phyloP scores from a whole-genome alignment of 352 stramenopile species.

The Hyaloperonospora arabidopsidis region DNA sequence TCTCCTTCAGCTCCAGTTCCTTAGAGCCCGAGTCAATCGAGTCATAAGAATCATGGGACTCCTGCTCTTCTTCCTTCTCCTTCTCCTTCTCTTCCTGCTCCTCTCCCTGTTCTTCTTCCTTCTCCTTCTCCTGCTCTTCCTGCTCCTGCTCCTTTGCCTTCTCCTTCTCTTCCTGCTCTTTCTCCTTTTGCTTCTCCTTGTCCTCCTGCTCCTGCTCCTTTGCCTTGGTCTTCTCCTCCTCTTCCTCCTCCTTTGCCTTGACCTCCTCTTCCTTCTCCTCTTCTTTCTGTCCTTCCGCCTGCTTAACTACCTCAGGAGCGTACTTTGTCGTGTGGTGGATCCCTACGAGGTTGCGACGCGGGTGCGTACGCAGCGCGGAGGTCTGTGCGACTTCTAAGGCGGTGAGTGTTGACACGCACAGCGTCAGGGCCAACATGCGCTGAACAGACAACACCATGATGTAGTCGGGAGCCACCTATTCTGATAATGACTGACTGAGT shows the following conservation, averaged over 20 bases:
- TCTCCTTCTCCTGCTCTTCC: neutral
- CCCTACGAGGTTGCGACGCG: constrained; percentile 15
- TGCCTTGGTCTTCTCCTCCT: constrained; percentile 16
- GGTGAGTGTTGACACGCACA: constrained; percentile 26
- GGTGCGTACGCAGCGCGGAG: constrained; percentile 21
- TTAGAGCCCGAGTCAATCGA: constrained; percentile 19
- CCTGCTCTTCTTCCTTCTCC: neutral
- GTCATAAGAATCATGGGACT: constrained; percentile 24
- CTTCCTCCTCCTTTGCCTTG: constrained; percentile 21
- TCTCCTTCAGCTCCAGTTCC: constrained; percentile 15
- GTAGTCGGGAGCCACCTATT: neutral
- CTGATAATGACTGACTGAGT: too few relatives aligned
- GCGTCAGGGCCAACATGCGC: constrained; percentile 28
- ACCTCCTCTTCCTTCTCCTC: too few relatives aligned
- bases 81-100: constrained; percentile 12
- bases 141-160: neutral
- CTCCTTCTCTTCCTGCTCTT: neutral
- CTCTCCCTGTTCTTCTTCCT: neutral
- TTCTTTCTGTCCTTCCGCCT: too few relatives aligned
- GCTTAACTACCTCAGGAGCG: constrained; percentile 24
- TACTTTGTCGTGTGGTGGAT: constrained; percentile 32
- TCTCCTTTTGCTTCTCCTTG: constrained; percentile 1
- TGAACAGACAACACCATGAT: constrained; percentile 35
- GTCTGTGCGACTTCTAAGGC: constrained; percentile 15
- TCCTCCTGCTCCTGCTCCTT: too few relatives aligned